Evolutionary conservation across 2,329 filamentous ascomycete genomes (phyloP).

Genomic region (Diplodia mutila): DNA sequence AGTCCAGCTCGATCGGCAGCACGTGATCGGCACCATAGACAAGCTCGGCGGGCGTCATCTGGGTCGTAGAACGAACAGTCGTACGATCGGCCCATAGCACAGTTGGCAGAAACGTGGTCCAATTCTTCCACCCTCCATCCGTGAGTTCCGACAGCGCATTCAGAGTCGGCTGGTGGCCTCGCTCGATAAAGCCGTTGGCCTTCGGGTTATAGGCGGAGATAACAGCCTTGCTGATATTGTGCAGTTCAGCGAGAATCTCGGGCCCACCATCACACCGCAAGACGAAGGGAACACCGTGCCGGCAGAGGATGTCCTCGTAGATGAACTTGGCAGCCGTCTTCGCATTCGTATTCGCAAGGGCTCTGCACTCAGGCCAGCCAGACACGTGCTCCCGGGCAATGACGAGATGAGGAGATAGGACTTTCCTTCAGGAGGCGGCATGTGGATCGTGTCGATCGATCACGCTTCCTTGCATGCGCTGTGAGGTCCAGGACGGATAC

Average conservation of each 20-base stretch:
- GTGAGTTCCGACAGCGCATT: too few species aligned
- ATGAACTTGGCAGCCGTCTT: neutral
- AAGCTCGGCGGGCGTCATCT: neutral
- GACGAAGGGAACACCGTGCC: neutral
- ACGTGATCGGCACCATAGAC: neutral
- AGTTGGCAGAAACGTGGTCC: neutral
- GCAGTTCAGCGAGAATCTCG: neutral
- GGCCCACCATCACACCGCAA: neutral
- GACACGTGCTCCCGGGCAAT: neutral
- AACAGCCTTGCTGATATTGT: neutral
- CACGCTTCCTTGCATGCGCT: too few species aligned
- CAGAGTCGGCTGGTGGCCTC: neutral
- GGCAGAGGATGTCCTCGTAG: neutral
- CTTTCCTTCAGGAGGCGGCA: too few species aligned
- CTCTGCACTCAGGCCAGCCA: neutral
- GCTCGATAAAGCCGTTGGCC: neutral
- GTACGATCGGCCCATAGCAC: neutral
- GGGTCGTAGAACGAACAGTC: neutral
- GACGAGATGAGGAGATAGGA: neutral
- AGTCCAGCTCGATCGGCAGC: neutral
- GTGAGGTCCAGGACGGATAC: too few species aligned
- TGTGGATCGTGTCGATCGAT: too few species aligned
- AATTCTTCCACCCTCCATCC: neutral
- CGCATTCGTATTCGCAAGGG: neutral
- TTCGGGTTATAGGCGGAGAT: neutral